Conservation (phyloP, 257 asterid genomes). For the Handroanthus guayacan region DNA sequence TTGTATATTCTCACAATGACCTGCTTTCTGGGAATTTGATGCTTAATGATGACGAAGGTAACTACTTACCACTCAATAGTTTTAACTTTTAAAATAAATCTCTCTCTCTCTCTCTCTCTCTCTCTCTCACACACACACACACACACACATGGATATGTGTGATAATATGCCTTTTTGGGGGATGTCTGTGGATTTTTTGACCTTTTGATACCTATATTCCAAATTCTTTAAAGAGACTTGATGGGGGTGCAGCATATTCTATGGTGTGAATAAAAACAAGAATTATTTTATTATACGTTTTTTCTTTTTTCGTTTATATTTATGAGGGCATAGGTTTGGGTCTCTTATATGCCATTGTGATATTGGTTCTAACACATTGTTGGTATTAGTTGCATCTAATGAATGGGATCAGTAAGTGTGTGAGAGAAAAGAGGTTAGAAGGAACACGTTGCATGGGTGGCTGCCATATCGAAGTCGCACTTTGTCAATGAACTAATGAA, state of each 20-base stretch:
- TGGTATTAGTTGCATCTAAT: constrained; percentile 12
- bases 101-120: constrained; percentile 23
- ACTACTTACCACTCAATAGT: constrained; percentile 23
- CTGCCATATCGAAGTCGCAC: constrained; percentile 19
- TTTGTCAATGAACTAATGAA: constrained; percentile 19
- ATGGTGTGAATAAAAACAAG: not conserved
- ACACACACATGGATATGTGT: not conserved
- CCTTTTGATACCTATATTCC: constrained; percentile 1
- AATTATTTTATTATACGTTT: constrained; percentile 6
- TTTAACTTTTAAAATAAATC: constrained; percentile 17
- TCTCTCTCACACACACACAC: no score
- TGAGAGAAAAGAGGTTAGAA: not conserved
- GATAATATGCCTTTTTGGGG: not conserved
- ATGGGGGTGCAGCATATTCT: constrained; percentile 26
- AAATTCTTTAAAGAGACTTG: constrained; percentile 15
- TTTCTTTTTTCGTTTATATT: constrained; percentile 30
- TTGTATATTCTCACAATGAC: constrained; percentile 85
- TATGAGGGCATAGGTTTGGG: constrained; percentile 29
- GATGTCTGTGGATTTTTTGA: not conserved
- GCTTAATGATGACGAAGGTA: constrained; percentile 91
- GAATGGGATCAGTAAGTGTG: constrained; percentile 14
- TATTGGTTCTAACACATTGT: constrained; percentile 17
- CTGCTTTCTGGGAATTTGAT: constrained; percentile 93
- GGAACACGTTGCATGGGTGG: constrained; percentile 12
- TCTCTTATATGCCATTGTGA: not conserved